Evolutionary conservation across 2,329 filamentous ascomycete genomes (phyloP).

Genomic region (Verticillium zaregamsianum): DNA sequence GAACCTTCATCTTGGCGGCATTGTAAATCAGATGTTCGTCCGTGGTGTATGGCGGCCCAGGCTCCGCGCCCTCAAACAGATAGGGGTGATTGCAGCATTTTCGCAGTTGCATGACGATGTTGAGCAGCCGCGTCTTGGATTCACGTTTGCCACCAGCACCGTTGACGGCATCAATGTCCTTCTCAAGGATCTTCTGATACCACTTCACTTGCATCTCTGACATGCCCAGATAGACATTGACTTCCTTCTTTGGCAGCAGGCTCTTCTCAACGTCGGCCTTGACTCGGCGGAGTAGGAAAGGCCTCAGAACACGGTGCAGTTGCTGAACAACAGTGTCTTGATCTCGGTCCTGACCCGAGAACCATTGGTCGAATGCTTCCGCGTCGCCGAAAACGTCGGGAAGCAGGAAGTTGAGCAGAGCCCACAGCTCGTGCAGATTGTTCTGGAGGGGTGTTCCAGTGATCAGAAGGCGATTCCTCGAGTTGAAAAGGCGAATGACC

Average conservation of each 20-base stretch:
- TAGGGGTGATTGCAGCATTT: constrained; percentile 99
- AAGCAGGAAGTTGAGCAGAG: constrained; percentile 93
- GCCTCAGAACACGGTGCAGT: constrained; percentile 85
- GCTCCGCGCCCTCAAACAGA: constrained; percentile 94
- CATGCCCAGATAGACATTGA: constrained; percentile 97
- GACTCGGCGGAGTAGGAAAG: constrained; percentile 91
- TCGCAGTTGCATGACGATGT: constrained; percentile 98
- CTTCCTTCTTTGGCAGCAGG: constrained; percentile 91
- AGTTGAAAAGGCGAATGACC: constrained; percentile 94
- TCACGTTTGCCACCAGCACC: constrained; percentile 94
- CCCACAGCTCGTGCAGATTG: constrained; percentile 97
- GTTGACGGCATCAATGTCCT: constrained; percentile 98
- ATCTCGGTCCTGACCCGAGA: constrained; percentile 82
- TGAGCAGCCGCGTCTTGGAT: constrained; percentile 92
- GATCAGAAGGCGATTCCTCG: constrained; percentile 89
- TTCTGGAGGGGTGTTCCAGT: constrained; percentile 97
- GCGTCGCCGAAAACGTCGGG: constrained; percentile 97
- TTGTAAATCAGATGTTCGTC: constrained; percentile 95
- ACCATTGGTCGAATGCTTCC: constrained; percentile 97
- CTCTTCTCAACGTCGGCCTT: constrained; percentile 99
- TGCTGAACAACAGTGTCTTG: constrained; percentile 96
- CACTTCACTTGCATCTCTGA: constrained; percentile 98
- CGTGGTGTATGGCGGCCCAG: constrained; percentile 94
- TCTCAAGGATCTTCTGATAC: constrained; percentile 98
- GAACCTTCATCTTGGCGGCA: constrained; percentile 93